Base-by-base conservation (phyloP, 371 early-diverging fungal genomes). In the Funneliformis caledonium region DNA sequence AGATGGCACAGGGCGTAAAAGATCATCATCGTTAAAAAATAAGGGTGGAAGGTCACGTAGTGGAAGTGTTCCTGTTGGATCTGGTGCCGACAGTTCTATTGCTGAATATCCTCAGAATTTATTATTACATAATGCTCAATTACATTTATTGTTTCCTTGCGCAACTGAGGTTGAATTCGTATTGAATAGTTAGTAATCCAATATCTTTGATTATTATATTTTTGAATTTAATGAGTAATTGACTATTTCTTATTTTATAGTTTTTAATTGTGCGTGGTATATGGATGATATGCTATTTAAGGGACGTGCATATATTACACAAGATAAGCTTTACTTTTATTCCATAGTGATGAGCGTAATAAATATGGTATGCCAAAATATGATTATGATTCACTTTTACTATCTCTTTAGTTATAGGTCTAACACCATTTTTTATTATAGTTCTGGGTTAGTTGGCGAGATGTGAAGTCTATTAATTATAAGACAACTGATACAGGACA, bases 221-320 rank as follows among this genome's bases (percentile, higher is more conserved):
- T 1, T 11, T 62, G 31, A 62, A 62, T n/a, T 22, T 8, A 6
- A 11, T 10, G 14, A 62, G 14, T 16, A 62, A 8, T 62, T 62
- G 37, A 37, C 19, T 50, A 2, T 43, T 9, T 73, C 19, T 1
- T 72, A 22, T 42, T 10, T 52, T 59, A 37, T 52, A 73, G 74
- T 73, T 33, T 73, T 43, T 50, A 22, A 56, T 19, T 73, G 74
- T 50, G 59, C 74, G 3, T 73, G 74, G 74, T 16, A 26, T 22
- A 73, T 31, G 26, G 33, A 73, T 31, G 33, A 73, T 33, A 50
- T 73, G 42, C 37, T 73, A 73, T 73, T 56, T 2, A 73, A 50
- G 31, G 74, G 74, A 11, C 74, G 74, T 6, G 52, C 52, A 73
- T 73, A 73, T 73, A 33, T 73, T 7, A 73, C 74, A 16, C 74